Evolutionary conservation across 805 yeast genomes (phyloP), one percentile per base, ranked within the genome.

Genomic region (Ogataea ramenticola): DNA sequence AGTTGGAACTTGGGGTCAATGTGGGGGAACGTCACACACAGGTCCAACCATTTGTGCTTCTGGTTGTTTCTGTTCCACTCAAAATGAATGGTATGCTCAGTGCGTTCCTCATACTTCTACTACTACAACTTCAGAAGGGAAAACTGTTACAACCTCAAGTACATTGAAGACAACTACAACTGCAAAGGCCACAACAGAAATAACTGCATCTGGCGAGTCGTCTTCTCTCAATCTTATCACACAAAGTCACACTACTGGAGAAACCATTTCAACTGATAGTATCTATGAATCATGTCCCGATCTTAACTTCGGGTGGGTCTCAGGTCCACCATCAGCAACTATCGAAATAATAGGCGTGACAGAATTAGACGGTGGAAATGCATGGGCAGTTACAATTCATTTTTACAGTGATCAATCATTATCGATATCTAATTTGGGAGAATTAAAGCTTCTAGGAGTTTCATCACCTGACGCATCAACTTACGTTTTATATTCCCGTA

Each of bases 371-470:
- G 31, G 40, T n/a, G 43, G 40, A 10, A 12, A 16, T 16, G 10
- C 21, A 15, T 39, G 29, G 14, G 22, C 22, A 8, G 44, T 44
- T 7, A 36, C 33, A 11, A 41, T 44, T 24, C 26, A 34, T 30
- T 44, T 44, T 26, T 15, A 20, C 10, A 24, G 19, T 7, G 43
- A 37, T 10, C 21, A 29, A 15, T 38, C 42, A 39, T n/a, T 39
- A 11, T 19, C 24, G 31, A n/a, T 45, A 6, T 36, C 36, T 11
- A 39, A 48, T 21, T 45, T 52, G n/a, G 45, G 44, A 7, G 48
- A 46, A 31, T 30, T 51, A 30, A 54, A 55, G 37, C 45, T 58
- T 33, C 51, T 55, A 31, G 57, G 58, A 16, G 40, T 55, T 39
- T 27, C 41, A 5, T 51, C 56, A 19, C 60, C 61, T 30, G 46